phyloP scores from a whole-genome alignment of 306 rosid species.

The Sophora flavescens region DNA sequence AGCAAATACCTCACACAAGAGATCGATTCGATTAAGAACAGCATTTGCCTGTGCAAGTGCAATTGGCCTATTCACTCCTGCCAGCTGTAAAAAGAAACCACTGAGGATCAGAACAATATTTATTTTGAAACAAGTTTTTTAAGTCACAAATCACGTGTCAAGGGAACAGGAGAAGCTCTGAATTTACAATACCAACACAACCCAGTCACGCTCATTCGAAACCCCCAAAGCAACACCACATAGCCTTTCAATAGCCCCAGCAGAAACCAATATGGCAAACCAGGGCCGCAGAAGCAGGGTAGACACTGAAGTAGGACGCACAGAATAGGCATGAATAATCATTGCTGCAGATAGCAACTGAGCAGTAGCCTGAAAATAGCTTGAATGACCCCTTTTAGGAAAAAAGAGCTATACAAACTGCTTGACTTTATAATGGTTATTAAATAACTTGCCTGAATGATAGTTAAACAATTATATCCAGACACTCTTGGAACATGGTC shows the following conservation, averaged over 20 bases:
- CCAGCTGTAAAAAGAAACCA: constrained; percentile 66
- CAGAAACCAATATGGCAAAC: constrained; percentile 78
- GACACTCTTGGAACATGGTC: constrained; percentile 84
- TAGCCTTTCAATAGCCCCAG: constrained; percentile 89
- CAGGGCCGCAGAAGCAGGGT: constrained; percentile 79
- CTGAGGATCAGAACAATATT: constrained; percentile 33
- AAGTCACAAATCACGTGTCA: constrained; percentile 22
- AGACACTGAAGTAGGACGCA: constrained; percentile 63
- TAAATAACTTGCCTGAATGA: constrained; percentile 71
- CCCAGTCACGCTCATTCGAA: constrained; percentile 98
- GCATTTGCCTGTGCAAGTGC: constrained; percentile 98
- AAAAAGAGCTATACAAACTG: background rate
- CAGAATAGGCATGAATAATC: constrained; percentile 79
- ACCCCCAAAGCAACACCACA: constrained; percentile 89
- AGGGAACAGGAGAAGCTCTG: constrained; percentile 40
- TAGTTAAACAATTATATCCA: constrained; percentile 73
- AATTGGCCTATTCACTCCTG: constrained; percentile 92
- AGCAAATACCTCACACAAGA: constrained; percentile 83
- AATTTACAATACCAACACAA: constrained; percentile 79
- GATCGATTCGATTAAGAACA: constrained; percentile 87
- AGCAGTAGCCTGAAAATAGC: constrained; percentile 77
- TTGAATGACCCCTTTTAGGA: constrained; percentile 24
- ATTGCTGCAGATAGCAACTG: constrained; percentile 84
- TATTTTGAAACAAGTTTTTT: constrained; percentile 27
- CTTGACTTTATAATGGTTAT: constrained; percentile 27